Evolutionary conservation across 2,329 filamentous ascomycete species (phyloP), one percentile per base, ranked within the genome.

Genomic region (Xylariaceae sp.): DNA sequence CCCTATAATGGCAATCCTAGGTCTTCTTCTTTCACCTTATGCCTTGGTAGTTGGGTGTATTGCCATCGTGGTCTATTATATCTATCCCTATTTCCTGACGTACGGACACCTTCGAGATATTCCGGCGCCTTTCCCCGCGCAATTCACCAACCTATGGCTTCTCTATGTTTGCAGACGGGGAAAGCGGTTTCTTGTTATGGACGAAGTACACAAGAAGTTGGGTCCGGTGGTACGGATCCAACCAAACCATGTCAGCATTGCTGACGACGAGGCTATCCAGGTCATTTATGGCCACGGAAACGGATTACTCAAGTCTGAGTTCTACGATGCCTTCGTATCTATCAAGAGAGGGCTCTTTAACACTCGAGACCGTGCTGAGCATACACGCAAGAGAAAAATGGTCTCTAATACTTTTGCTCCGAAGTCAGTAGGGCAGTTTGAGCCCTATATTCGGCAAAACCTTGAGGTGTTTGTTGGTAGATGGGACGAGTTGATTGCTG

Each of bases 281-380:
- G 74, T 80, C 44, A 84, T 96, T 52, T 96, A 96, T 65, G 91
- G 91, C 3, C 89, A 91, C 65, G 87, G 88, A 7, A 91, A 90
- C 67, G 89, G 88, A 0, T 89, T 90, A 65, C 68, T 90, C 56
- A 91, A 91, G 71, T 78, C 86, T 82, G 87, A 93, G 2, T 96
- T 93, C 75, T 96, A 96, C 67, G 91, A 96, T 67, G 89, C 90
- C 48, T 96, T 96, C 66, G 91, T 96, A 52, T 93, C 89, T 12
- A 96, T 96, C 68, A 84, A 83, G 48, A 85, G 90, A 12, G 91
- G 91, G 19, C 80, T 97, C 12, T 97, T 96, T 84, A 96, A 96
- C 74, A 96, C 92, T 0, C 82, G 93, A 29, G 86, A 93, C 74
- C 84, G 93, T 47, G 79, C 79, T 0, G 90, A 96, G 68, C 92